These are phyloP conservation scores for Cercospora sp. DNA, from an alignment of 2,329 filamentous ascomycete genomes.

Conservation along the genomic window DNA sequence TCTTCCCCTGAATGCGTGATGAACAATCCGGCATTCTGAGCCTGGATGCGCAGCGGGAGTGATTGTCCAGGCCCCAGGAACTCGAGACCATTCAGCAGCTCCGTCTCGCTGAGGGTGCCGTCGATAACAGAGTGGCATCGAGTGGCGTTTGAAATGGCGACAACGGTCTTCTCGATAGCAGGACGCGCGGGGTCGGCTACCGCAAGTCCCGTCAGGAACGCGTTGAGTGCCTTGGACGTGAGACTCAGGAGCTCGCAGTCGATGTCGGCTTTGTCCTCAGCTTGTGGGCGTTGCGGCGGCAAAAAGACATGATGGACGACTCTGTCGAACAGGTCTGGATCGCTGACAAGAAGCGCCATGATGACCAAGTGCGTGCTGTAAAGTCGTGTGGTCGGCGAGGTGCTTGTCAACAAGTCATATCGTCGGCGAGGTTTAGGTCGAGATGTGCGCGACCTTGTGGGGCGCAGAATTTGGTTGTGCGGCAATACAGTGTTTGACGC, in stretches of 20 bases:
- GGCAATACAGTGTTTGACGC: not conserved
- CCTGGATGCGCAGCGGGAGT: slow-evolving; percentile 15
- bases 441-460: not conserved
- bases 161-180: not conserved
- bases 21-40: slow-evolving; percentile 31
- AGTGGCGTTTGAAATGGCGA: not conserved
- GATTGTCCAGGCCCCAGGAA: not conserved
- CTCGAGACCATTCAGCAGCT: not conserved
- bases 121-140: slow-evolving; percentile 6
- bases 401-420: not conserved
- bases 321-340: slow-evolving; percentile 14
- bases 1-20: slow-evolving; percentile 26
- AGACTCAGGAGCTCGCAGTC: slow-evolving; percentile 10
- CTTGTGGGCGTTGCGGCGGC: slow-evolving; percentile 36
- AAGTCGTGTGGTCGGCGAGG: too few species aligned
- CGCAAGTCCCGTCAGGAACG: not conserved
- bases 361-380: not conserved
- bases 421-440: not conserved
- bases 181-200: not conserved
- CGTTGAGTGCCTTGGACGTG: not conserved
- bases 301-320: slow-evolving; percentile 47
- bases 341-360: slow-evolving; percentile 11
- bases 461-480: not conserved
- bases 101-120: slow-evolving; percentile 5
- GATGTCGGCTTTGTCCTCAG: slow-evolving; percentile 6